Evolutionary conservation across 192 early-diverging fungal species (phyloP), one percentile per base, ranked within the genome.

Genomic region (Geosiphon pyriformis): DNA sequence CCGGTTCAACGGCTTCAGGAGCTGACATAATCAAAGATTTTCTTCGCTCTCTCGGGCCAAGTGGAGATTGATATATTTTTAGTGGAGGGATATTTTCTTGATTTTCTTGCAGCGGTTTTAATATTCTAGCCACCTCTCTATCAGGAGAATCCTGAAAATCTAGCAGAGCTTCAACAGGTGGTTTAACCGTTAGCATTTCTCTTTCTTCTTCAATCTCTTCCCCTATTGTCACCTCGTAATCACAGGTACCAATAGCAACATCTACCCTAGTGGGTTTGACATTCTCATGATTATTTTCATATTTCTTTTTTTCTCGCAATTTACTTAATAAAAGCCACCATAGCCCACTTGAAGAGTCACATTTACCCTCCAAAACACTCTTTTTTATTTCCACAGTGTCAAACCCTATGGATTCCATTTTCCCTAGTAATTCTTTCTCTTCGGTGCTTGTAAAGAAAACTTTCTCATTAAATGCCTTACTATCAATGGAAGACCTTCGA

Each of bases 401-500:
- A 47, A 67, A 58, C 1, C 65, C 65, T n/a, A 67, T 57, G 17
- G 22, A 17, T 18, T 67, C 65, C 25, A 67, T n/a, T 48, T 67
- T 67, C 22, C 57, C 65, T 30, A 67, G 48, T 67, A 67, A 31
- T 67, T 67, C 65, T 46, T 57, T 67, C 57, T 67, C 65, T 48
- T 67, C 65, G 2, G 65, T 29, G 1, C 33, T 55, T 8, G 52
- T 67, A 31, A 67, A 67, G 4, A 67, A 48, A 10, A 67, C 34
- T 48, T 67, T 67, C 23, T 67, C 65, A 32, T 67, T 67, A 57
- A 67, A 31, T 29, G 65, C 32, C 29, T 67, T 67, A 67, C 65
- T 57, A 67, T 57, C 54, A 46, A 67, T 31, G n/a, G 65, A 67
- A 10, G 52, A 67, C 29, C 65, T 67, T 47, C 54, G 4, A 23